Conservation (phyloP, 768 basidiomycete genomes). For the Agrocybe pediades region DNA sequence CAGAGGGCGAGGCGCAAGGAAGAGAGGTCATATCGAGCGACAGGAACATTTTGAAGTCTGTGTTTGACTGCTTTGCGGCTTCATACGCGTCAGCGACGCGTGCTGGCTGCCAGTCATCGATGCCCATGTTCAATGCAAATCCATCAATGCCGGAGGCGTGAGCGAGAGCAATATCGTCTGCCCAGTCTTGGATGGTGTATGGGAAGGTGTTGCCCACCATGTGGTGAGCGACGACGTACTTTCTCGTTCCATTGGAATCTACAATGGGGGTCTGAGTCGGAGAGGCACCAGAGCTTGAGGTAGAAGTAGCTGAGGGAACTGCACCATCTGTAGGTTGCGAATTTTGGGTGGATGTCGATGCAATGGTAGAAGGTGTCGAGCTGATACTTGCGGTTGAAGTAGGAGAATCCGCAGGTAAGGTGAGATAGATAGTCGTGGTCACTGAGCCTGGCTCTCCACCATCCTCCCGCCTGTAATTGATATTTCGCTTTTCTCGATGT, state of each 20-base stretch:
- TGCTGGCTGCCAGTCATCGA: conserved; percentile 60
- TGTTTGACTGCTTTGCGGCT: conserved; percentile 52
- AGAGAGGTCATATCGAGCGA: conserved; percentile 77
- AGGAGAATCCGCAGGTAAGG: background rate
- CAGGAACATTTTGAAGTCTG: conserved; percentile 72
- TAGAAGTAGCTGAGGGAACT: background rate
- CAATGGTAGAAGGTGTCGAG: background rate
- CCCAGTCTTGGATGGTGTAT: conserved; percentile 51
- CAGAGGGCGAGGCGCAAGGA: conserved; percentile 48
- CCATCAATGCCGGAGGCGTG: conserved; percentile 62
- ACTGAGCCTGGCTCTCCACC: background rate
- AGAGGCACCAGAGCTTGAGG: conserved; percentile 6
- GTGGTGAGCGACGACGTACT: conserved; percentile 60
- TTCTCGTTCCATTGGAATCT: conserved; percentile 21
- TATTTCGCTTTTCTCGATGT: conserved; percentile 10
- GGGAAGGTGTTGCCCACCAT: conserved; percentile 73
- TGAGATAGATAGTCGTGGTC: conserved; percentile 1
- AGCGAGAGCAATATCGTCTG: conserved; percentile 56
- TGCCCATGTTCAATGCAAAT: conserved; percentile 73
- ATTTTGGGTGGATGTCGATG: background rate
- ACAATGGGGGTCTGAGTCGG: conserved; percentile 13
- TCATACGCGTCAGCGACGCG: conserved; percentile 67
- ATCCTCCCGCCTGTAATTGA: conserved; percentile 8
- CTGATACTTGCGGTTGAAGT: conserved; percentile 1
- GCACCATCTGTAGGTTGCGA: background rate